Evolutionary conservation across 2,329 filamentous ascomycete species (phyloP), one percentile per base, ranked within the genome.

Genomic region (Colletotrichum sojae): DNA sequence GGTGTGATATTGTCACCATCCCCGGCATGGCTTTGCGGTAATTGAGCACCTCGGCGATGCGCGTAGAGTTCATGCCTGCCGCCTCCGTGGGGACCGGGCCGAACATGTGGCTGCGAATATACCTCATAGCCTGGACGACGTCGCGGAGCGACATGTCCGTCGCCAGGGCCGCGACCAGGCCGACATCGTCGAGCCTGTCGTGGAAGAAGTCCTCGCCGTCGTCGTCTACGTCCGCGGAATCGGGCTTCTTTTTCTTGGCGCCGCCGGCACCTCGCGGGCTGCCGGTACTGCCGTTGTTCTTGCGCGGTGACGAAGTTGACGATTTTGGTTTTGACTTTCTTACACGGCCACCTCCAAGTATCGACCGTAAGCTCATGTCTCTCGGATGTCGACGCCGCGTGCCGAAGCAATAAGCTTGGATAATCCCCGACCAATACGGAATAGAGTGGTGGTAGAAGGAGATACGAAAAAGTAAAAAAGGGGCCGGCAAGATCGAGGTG

Each of bases 91-190:
- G 91, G 12, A 94, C 81, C 1, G 86, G 81, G 46, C 84, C 86
- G 80, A 93, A 94, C 86, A 92, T 92, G 73, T 81, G 83, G 20
- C 76, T 79, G 45, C 86, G 86, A 57, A 91, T 86, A 77, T 91
- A 88, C 59, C 85, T 82, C 75, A 94, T 89, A 22, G 90, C 89
- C 76, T 92, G 90, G 0, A 88, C 83, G 1, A 91, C 86, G 76
- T 91, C 89, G 58, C 87, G 83, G 5, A 92, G 84, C 31, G 82
- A 84, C 15, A 89, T 79, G 71, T 90, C 86, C 39, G 84, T 80
- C 13, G 85, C 84, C 0, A 93, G 80, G 3, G 86, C 82, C 39
- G 83, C 81, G 16, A 89, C 82, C 10, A 89, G 79, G 12, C 91
- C 91, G 15, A 82, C 77, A 73, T 93, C 90, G 52, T 90, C 85